phyloP scores from a whole-genome alignment of 2,329 filamentous ascomycete genomes.

The Bipolaris bicolor region DNA sequence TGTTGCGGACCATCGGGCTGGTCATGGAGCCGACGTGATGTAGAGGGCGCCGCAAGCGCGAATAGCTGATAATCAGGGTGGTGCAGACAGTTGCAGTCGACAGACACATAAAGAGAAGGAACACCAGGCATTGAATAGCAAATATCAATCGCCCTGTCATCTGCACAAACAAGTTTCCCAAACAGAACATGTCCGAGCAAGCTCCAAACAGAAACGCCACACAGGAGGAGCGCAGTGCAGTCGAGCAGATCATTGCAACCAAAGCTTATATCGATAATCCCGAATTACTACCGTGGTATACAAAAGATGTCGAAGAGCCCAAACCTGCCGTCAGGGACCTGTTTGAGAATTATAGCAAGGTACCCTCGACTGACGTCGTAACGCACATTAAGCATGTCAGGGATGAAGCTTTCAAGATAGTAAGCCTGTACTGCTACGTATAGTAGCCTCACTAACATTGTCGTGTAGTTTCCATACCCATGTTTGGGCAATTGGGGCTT shows the following conservation, averaged over 20 bases:
- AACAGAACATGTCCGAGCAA: conserved; percentile 20
- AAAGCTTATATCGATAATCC: conserved; percentile 29
- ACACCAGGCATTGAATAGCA: neutral
- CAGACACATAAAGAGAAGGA: conserved; percentile 4
- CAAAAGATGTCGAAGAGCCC: conserved; percentile 38
- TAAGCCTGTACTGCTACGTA: conserved; percentile 12
- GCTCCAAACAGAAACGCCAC: conserved; percentile 1
- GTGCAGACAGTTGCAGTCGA: conserved; percentile 6
- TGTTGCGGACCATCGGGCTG: neutral
- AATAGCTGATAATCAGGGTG: conserved; percentile 12
- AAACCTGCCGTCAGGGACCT: conserved; percentile 40
- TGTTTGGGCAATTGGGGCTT: conserved; percentile 48
- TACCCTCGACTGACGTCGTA: conserved; percentile 44
- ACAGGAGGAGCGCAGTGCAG: conserved; percentile 12
- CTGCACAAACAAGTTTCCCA: neutral
- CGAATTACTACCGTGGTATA: conserved; percentile 40
- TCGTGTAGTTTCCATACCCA: conserved; percentile 41
- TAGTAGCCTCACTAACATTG: conserved; percentile 1
- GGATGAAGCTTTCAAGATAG: conserved; percentile 42
- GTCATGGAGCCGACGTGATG: conserved; percentile 9
- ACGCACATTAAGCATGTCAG: conserved; percentile 46
- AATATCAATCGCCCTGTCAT: neutral
- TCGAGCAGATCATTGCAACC: conserved; percentile 23
- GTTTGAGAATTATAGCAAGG: conserved; percentile 49
- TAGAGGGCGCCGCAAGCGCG: conserved; percentile 8